Percentiles rank a stretch among this genome's conserved stretches.
Conservation (phyloP, 805 yeast species). For the Starmera quercuum region DNA sequence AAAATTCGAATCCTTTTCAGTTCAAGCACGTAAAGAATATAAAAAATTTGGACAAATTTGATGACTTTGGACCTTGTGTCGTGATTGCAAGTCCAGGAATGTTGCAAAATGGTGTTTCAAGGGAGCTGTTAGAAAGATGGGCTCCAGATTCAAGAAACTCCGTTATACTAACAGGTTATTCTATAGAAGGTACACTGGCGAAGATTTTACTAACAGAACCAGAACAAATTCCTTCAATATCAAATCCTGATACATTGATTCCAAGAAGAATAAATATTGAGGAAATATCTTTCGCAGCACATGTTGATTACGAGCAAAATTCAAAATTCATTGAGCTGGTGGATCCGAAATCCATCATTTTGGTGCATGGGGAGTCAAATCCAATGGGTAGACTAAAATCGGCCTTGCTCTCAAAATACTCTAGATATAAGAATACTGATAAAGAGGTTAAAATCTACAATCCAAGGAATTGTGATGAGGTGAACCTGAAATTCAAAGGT, state of each 20-base stretch:
- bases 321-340: slow-evolving; percentile 84
- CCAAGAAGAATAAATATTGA: slow-evolving; percentile 86
- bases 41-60: slow-evolving; percentile 73
- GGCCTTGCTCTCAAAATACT: slow-evolving; percentile 81
- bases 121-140: slow-evolving; percentile 91
- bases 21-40: slow-evolving; percentile 80
- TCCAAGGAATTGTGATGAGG: slow-evolving; percentile 83
- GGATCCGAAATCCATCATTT: slow-evolving; percentile 74
- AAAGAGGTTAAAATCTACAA: slow-evolving; percentile 86
- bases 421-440: slow-evolving; percentile 74
- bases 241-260: slow-evolving; percentile 74
- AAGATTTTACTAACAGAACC: slow-evolving; percentile 86
- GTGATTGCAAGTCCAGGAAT: slow-evolving; percentile 97
- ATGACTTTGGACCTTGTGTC: slow-evolving; percentile 93
- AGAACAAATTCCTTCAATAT: slow-evolving; percentile 72
- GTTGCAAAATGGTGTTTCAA: slow-evolving; percentile 92
- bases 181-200: slow-evolving; percentile 98
- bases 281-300: slow-evolving; percentile 98
- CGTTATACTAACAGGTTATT: slow-evolving; percentile 88
- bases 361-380: slow-evolving; percentile 95
- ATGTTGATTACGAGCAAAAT: slow-evolving; percentile 93
- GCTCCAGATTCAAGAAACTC: slow-evolving; percentile 93
- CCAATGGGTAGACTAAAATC: slow-evolving; percentile 98
- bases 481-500: slow-evolving; percentile 73
- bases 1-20: slow-evolving; percentile 82